Base-by-base conservation (phyloP, 2,329 filamentous ascomycete species). In the Colletotrichum higginsianum region DNA sequence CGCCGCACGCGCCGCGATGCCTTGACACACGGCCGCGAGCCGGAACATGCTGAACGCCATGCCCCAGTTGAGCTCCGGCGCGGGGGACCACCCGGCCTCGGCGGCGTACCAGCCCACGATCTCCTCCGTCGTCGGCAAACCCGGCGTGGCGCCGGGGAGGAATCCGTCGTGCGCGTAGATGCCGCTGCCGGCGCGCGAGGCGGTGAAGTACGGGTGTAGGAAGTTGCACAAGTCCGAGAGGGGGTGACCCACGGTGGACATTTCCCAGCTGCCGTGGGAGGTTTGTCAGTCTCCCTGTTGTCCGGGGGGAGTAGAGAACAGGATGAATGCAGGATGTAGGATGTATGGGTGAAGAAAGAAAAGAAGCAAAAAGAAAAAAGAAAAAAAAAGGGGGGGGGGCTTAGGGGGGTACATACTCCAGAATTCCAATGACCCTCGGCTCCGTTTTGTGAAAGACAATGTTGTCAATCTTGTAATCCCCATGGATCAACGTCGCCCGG, bases 181-280 rank as follows among this genome's bases (percentile, higher is more conserved):
- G 70, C 40, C 78, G 78, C 53, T 77, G 18, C 56, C 52, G 78
- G 47, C 82, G 65, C 75, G 71, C 61, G 78, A 75, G 44, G 82
- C 79, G 62, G 79, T 79, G 78, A 81, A 84, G 76, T 83, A 85
- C 62, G 80, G 82, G 66, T 78, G 84, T 62, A 85, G 74, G 21
- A 98, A 86, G 82, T 98, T 98, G 81, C 92, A 91, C 50, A 98
- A 85, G 80, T 99, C 96, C 7, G 93, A 96, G 26, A 98, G 88
- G 1, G 96, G 96, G 81, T 99, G 96, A n/a, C 96, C 96, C 66
- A 98, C 92, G 0, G 96, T 98, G 46, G 94, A 95, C 94, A 99
- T 98, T 85, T 98, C 96, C 96, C 96, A 98, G 84, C 88, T 90
- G 11, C 26, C 11, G 23, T 61, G n/a, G 58, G 53, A n/a, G 55